A percentile compares a stretch with the other conserved stretches of the same genome.
phyloP scores from a whole-genome alignment of 768 basidiomycete species.

The Artomyces pyxidatus region DNA sequence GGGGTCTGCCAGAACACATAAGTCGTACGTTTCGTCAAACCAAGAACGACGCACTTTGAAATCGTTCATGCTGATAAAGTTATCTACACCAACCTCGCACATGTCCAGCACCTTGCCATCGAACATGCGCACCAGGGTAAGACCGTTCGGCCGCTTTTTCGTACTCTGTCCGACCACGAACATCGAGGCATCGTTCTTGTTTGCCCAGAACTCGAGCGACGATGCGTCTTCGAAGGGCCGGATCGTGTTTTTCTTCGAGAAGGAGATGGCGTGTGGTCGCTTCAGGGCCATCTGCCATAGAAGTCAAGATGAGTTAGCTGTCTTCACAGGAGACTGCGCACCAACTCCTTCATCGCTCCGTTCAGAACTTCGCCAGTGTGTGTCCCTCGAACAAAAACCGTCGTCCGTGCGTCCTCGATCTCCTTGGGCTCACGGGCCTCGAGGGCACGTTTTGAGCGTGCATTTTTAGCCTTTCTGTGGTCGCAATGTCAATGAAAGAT shows the following conservation, averaged over 20 bases:
- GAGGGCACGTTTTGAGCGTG: slow-evolving; percentile 83
- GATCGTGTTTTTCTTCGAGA: slow-evolving; percentile 88
- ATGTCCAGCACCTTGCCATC: slow-evolving; percentile 85
- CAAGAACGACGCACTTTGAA: slow-evolving; percentile 61
- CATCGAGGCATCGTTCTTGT: slow-evolving; percentile 90
- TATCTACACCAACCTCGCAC: slow-evolving; percentile 88
- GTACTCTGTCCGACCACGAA: slow-evolving; percentile 87
- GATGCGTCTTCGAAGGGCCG: slow-evolving; percentile 82
- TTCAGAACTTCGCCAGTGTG: slow-evolving; percentile 78
- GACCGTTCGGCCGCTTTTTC: slow-evolving; percentile 87
- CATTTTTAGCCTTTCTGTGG: slow-evolving; percentile 81
- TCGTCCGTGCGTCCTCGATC: slow-evolving; percentile 79
- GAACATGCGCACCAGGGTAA: slow-evolving; percentile 83
- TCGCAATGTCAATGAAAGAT: neutral
- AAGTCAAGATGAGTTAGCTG: neutral
- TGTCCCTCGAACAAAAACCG: slow-evolving; percentile 85
- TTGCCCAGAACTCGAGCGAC: slow-evolving; percentile 87
- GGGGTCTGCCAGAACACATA: slow-evolving; percentile 46
- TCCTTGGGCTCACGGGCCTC: slow-evolving; percentile 85
- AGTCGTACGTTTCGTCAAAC: neutral
- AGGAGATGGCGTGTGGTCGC: slow-evolving; percentile 82
- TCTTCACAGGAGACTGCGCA: slow-evolving; percentile 30
- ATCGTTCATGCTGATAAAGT: slow-evolving; percentile 66
- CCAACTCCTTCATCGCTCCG: slow-evolving; percentile 82
- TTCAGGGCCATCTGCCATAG: slow-evolving; percentile 80